Base-by-base conservation (phyloP, 768 basidiomycete genomes). In the Tylopilus rubrobrunneus region DNA sequence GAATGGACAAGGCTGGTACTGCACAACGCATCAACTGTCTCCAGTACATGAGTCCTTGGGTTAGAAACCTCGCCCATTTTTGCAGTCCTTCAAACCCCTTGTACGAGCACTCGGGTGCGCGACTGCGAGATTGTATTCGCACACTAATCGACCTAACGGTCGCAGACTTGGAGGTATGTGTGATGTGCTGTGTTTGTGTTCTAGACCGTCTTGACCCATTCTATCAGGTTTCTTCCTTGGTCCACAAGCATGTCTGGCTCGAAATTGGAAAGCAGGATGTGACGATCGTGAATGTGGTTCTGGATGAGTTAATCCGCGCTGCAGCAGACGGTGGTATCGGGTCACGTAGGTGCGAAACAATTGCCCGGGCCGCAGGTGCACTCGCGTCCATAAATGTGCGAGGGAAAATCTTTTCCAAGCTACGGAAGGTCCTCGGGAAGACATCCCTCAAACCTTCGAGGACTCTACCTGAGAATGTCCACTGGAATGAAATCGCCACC, bases 1-100 rank as follows among this genome's bases (percentile, higher is more conserved):
- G 84, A 3, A 82, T 89, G 76, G 63, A 77, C 71, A 75, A 73
- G 59, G 69, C 73, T 12, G 64, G 65, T 23, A 62, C 70, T 3
- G 63, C 72, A 1, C 85, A 87, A 45, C 84, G 85, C 37, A 82
- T 89, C 39, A 81, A 78, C 55, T 92, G 86, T 62, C 67, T 95
- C 21, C 83, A 87, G 55, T 94, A 92, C 63, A 78, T 96, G 76
- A 83, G 80, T 39, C 92, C 94, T 4, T 97, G 93, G 94, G 80
- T 96, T 40, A 84, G 80, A 66, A 94, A 95, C 62, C 75, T 97
- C 2, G 75, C 80, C 3, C 68, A 75, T 14, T 94, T 89, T 57
- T 79, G 81, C 27, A 86, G 86, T 59, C 85, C 91, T 1, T 80
- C 84, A 3, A 78, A 78, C 58, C 63, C 78, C n/a, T 72, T 87